Evolutionary conservation across 352 stramenopile genomes (phyloP), one percentile per base, ranked within the genome.

Genomic region (Phytophthora pistaciae): DNA sequence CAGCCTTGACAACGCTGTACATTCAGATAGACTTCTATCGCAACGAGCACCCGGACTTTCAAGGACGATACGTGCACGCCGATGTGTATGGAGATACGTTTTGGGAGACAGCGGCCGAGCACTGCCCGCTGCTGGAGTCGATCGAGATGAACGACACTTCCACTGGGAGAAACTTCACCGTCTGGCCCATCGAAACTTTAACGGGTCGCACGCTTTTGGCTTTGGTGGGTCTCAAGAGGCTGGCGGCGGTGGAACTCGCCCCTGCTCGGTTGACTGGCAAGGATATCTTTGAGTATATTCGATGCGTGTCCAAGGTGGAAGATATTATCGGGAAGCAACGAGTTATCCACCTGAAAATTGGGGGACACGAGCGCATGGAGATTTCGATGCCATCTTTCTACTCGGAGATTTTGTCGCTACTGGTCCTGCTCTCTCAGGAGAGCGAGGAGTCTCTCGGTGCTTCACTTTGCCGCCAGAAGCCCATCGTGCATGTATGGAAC

Each of bases 111-210:
- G 58, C 23, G 29, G 27, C 46, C 6, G 20, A 36, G 6, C 3
- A 56, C 9, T 65, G 46, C 18, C 58, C 46, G 13, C 13, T 57
- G 3, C 11, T 65, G 29, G 11, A 56, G 29, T 56, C 18, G 18
- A 65, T 65, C 44, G 49, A 54, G 9, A 54, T 66, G 48, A 14
- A 13, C 1, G 46, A 57, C 58, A n/a, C 9, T 36, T 65, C 58
- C 18, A 16, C 3, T 11, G 27, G 27, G 8, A 29, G 14, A 5
- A 36, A 16, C 21, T 36, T 23, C 4, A 62, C 38, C 0, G 27
- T 62, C 11, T 27, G n/a, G 23, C 27, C 13, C 0, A 52, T 62
- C 25, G 21, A 48, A 6, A 62, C 20, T 2, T 40, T 62, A 52
- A 62, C 56, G 13, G 56, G 44, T 16, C 11, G 14, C 5, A 52